phyloP scores from a whole-genome alignment of 148 eudicot genomes.

The Amaranthus hypochondriacus region DNA sequence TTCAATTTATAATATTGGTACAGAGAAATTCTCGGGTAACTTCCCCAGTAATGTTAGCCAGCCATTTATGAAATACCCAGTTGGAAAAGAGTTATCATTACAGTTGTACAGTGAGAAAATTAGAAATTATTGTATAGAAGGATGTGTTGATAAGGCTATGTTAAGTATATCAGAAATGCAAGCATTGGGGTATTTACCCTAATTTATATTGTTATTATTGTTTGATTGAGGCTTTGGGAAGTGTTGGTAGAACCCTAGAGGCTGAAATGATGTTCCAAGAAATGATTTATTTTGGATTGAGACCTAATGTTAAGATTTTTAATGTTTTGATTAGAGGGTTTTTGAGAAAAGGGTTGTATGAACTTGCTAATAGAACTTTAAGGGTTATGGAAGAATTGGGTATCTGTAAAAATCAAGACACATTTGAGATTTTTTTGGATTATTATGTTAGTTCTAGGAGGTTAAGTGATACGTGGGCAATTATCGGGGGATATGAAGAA shows the following conservation, averaged over 20 bases:
- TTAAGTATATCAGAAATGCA: constrained; percentile 59
- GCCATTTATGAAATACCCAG: constrained; percentile 20
- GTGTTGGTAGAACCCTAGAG: constrained; percentile 67
- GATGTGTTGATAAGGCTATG: constrained; percentile 58
- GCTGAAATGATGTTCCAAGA: constrained; percentile 76
- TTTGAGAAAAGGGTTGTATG: constrained; percentile 63
- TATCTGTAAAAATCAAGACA: constrained; percentile 44
- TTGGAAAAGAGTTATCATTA: constrained; percentile 49
- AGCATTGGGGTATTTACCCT: constrained; percentile 47
- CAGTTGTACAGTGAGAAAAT: constrained; percentile 43
- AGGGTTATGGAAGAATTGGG: constrained; percentile 40
- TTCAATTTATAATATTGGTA: constrained; percentile 5
- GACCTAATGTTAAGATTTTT: constrained; percentile 41
- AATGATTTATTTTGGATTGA: constrained; percentile 48
- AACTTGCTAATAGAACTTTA: constrained; percentile 40
- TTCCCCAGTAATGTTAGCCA: constrained; percentile 6
- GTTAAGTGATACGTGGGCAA: constrained; percentile 63
- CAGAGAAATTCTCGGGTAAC: not conserved
- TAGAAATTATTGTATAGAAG: constrained; percentile 36
- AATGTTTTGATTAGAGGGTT: constrained; percentile 64
- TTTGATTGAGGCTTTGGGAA: constrained; percentile 53
- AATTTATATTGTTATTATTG: constrained; percentile 41
- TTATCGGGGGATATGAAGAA: constrained; percentile 57
- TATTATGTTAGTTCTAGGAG: constrained; percentile 66
- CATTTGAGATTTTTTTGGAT: constrained; percentile 64